Evolutionary conservation across 768 basidiomycete genomes (phyloP), one percentile per base, ranked within the genome.

Genomic region (Mycena maculata): DNA sequence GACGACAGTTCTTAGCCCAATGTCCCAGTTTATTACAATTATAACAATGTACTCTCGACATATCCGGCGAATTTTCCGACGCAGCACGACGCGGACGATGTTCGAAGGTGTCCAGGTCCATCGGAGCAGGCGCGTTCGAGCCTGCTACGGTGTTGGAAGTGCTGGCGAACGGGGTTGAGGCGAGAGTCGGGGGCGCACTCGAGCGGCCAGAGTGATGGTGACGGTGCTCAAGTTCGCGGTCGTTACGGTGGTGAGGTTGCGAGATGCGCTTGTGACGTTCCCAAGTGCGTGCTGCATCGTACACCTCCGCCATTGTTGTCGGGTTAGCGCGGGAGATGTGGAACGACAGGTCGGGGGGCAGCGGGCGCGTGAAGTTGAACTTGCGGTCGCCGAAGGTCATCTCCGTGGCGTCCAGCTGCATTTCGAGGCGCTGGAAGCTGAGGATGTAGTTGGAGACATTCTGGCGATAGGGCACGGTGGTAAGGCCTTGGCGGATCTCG

Each of bases 11-110:
- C 48, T 49, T 50, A 23, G 64, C 25, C 45, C 55, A 66, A 55
- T 70, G 68, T 16, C 68, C 68, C 7, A 53, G 3, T 27, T 52
- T 45, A 47, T 66, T 62, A 31, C 68, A 70, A 28, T 70, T 70
- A 38, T 36, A 69, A 36, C 68, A 70, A 39, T 28, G 64, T 3
- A 70, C 28, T 28, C 25, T 62, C 4, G 38, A 25, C 54, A 36
- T 62, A 45, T 66, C 59, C 13, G 9, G 45, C 13, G 15, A 16
- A 31, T 15, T 45, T 2, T 4, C 20, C 27, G 63, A n/a, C 36
- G n/a, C 31, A n/a, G 20, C n/a, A 9, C 28, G 60, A 13, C 47
- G 31, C 27, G 33, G 41, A 42, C 47, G 50, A 7, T 9, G 3
- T 2, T 56, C 54, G 18, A 56, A 56, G 28, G 16, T 56, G 39